These are phyloP conservation scores for Apophysomyces elegans DNA, from an alignment of 371 early-diverging fungal genomes.

Conservation along the genomic window DNA sequence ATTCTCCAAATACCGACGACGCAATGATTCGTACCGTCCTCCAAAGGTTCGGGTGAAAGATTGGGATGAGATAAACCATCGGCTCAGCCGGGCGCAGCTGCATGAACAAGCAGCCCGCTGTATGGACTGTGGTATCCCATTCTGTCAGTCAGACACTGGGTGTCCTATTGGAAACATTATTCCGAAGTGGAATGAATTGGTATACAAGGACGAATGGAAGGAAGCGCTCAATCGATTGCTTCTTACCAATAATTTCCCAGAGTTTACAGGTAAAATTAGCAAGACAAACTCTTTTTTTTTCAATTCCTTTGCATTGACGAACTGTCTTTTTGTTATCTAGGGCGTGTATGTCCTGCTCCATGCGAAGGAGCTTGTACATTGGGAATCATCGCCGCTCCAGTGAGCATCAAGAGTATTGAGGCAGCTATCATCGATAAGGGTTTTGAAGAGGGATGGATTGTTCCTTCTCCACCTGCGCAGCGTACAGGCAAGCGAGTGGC, in stretches of 20 bases:
- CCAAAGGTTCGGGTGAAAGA: conserved; percentile 80
- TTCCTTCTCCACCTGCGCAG: conserved; percentile 75
- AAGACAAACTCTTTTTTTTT: conserved; percentile 23
- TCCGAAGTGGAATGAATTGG: conserved; percentile 98
- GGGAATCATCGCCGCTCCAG: conserved; percentile 90
- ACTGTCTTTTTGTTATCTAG: conserved; percentile 60
- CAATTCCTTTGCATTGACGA: not conserved
- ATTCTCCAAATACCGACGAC: conserved; percentile 91
- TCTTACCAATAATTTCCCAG: conserved; percentile 98
- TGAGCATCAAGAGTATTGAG: conserved; percentile 96
- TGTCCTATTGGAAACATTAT: conserved; percentile 98
- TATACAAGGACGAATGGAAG: conserved; percentile 93
- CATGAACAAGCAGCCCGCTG: conserved; percentile 95
- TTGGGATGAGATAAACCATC: conserved; percentile 92
- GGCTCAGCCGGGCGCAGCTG: conserved; percentile 78
- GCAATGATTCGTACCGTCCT: conserved; percentile 86
- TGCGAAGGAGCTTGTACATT: conserved; percentile 70
- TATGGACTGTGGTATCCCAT: conserved; percentile 98
- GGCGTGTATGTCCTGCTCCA: conserved; percentile 94
- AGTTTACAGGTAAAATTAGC: conserved; percentile 67
- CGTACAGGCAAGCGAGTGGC: conserved; percentile 89
- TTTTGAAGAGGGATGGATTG: conserved; percentile 96
- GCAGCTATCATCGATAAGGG: conserved; percentile 95
- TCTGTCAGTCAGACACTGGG: conserved; percentile 95
- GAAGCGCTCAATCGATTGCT: conserved; percentile 90